Base-by-base conservation (phyloP, 352 stramenopile species). In the Phytophthora cactorum region DNA sequence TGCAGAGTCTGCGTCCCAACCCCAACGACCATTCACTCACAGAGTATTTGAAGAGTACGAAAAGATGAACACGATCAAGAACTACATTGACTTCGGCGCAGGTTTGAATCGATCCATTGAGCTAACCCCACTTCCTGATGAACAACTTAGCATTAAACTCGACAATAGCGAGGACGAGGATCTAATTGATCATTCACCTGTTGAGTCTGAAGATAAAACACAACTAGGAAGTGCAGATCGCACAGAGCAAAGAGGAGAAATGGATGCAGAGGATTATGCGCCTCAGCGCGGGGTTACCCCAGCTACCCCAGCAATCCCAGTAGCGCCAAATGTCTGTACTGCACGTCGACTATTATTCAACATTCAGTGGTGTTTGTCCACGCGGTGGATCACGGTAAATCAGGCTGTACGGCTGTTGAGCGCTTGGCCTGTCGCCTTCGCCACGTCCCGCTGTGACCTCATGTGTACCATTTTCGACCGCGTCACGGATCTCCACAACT, bases 391-490 rank as follows among this genome's bases (percentile, higher is more conserved):
- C 58, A 90, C 82, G 15, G 74, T 78, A 11, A 74, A 86, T 29
- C 86, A 93, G 43, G 81, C 81, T 1, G 64, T 91, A 25, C 65
- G 55, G 4, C 58, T 93, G 25, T 59, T 93, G 10, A 43, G 66
- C 2, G 52, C 70, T 27, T 92, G 84, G 86, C 86, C 86, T 8
- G 34, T 52, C 1, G 71, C 72, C 15, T 80, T 94, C 28, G 70
- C 76, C 22, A 45, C 44, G 5, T 77, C 81, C 1, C 82, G 84
- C 8, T 74, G 87, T 41, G 87, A 95, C 22, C 43, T 83, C n/a
- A 82, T 86, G 25, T 89, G 85, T 31, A 51, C 88, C 11, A 69
- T 95, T 15, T 95, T 93, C 57, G 81, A 90, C 29, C 74, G 85
- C 1, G 54, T 95, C 12, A 60, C 81, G 5, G 87, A 95, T 60